Conservation (phyloP, 768 basidiomycete genomes). For the Leucocoprinus leucothites region DNA sequence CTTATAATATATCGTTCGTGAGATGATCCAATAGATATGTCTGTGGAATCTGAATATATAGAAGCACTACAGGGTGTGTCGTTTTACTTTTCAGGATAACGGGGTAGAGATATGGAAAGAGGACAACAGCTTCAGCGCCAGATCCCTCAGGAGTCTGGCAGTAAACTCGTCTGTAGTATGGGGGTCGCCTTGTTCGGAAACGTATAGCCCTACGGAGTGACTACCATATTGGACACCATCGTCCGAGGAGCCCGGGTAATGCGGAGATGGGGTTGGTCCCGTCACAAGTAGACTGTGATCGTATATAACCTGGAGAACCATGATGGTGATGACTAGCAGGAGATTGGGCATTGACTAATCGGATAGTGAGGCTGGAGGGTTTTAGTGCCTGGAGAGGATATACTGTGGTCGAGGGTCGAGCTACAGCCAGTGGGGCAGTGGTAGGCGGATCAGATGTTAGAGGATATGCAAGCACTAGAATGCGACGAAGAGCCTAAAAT, state of each 20-base stretch:
- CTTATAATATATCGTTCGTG: no score
- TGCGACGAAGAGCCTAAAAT: slow-evolving; percentile 71
- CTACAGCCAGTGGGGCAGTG: slow-evolving; percentile 58
- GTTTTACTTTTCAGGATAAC: no score
- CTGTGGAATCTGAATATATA: no score
- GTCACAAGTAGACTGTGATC: slow-evolving; percentile 41
- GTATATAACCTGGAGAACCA: slow-evolving; percentile 36
- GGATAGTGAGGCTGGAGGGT: slow-evolving; percentile 75
- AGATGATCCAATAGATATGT: no score
- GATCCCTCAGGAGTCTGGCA: no score
- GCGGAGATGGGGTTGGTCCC: slow-evolving; percentile 33
- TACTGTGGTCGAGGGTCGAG: slow-evolving; percentile 49
- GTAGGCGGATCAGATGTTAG: slow-evolving; percentile 76
- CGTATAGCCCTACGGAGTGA: slow-evolving; percentile 33
- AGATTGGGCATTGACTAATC: slow-evolving; percentile 56
- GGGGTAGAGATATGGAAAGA: no score
- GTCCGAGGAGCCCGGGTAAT: slow-evolving; percentile 32
- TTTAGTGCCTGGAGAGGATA: slow-evolving; percentile 65
- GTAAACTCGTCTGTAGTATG: slow-evolving; percentile 30
- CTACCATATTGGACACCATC: slow-evolving; percentile 34
- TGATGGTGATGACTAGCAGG: slow-evolving; percentile 34
- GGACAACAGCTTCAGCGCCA: no score
- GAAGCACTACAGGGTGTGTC: no score
- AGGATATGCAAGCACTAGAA: slow-evolving; percentile 78
- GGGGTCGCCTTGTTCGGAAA: slow-evolving; percentile 32